A percentile compares a stretch with the other conserved stretches of the same genome.
phyloP scores from a whole-genome alignment of 768 basidiomycete species.

The Pleurotus tuoliensis region DNA sequence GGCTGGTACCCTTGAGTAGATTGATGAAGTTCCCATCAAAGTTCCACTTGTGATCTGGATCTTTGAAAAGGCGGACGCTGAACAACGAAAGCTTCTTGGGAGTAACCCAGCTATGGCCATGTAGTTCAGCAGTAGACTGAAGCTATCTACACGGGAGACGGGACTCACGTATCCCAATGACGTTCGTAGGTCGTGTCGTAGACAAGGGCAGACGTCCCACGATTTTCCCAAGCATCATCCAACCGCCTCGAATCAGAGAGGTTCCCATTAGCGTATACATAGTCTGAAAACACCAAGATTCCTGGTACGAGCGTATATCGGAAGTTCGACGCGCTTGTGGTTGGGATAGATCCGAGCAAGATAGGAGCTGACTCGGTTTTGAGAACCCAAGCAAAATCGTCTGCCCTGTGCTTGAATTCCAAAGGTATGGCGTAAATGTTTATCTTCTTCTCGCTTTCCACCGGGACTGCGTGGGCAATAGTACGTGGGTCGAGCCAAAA shows the following conservation, averaged over 20 bases:
- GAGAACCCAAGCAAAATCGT: constrained; percentile 22
- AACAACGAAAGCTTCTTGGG: constrained; percentile 73
- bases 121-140: too few relatives aligned
- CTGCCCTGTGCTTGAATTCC: constrained; percentile 31
- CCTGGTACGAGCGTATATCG: constrained; percentile 53
- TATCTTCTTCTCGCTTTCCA: constrained; percentile 43
- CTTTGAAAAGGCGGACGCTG: constrained; percentile 52
- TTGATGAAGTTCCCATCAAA: constrained; percentile 52
- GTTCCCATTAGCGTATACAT: constrained; percentile 74
- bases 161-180: constrained; percentile 56
- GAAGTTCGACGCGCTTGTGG: constrained; percentile 67
- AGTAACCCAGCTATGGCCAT: constrained; percentile 49
- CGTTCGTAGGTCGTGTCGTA: constrained; percentile 67
- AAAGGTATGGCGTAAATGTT: constrained; percentile 61
- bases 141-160: neutral
- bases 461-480: constrained; percentile 64
- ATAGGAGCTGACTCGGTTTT: constrained; percentile 33
- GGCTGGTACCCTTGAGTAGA: constrained; percentile 60
- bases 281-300: constrained; percentile 79
- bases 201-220: constrained; percentile 68
- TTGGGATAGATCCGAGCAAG: constrained; percentile 64
- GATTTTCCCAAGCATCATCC: constrained; percentile 68
- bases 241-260: constrained; percentile 63
- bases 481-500: constrained; percentile 78
- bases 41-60: constrained; percentile 46